Percentiles rank a stretch among this genome's conserved stretches.
Conservation (phyloP, 768 basidiomycete species). For the Aureoboletus auriporus region DNA sequence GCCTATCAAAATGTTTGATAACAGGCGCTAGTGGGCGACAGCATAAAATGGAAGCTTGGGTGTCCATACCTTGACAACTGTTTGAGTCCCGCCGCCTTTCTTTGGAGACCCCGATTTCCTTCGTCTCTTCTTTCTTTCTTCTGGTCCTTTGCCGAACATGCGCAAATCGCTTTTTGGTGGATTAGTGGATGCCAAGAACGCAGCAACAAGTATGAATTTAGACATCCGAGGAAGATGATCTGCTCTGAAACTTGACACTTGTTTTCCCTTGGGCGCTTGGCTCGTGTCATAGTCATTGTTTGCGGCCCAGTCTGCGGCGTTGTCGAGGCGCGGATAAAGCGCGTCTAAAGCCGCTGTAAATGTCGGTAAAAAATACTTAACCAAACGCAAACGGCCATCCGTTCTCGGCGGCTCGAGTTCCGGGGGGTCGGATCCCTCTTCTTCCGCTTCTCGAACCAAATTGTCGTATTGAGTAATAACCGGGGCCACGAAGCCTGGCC, state of each 20-base stretch:
- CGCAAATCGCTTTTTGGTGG: conserved; percentile 75
- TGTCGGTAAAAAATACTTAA: conserved; percentile 57
- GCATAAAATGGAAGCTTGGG: neutral
- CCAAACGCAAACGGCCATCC: conserved; percentile 64
- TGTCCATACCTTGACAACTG: conserved; percentile 41
- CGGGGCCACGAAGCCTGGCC: conserved; percentile 77
- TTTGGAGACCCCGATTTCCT: conserved; percentile 36
- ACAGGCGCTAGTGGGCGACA: too few species aligned
- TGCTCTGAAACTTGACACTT: conserved; percentile 16
- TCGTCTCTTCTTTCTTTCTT: conserved; percentile 60
- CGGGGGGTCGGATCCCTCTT: conserved; percentile 21
- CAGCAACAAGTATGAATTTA: conserved; percentile 71
- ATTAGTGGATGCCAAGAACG: conserved; percentile 82
- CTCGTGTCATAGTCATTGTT: conserved; percentile 41
- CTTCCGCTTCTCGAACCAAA: conserved; percentile 17
- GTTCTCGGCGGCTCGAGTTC: conserved; percentile 42
- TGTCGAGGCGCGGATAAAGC: conserved; percentile 65
- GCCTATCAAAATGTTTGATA: conserved; percentile 36
- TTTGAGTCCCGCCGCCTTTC: conserved; percentile 34
- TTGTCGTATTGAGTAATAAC: conserved; percentile 47
- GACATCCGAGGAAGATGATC: conserved; percentile 58
- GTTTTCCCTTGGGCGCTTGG: conserved; percentile 6
- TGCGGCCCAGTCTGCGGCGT: conserved; percentile 59
- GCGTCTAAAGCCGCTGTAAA: conserved; percentile 59
- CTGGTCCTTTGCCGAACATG: conserved; percentile 75